Conservation (phyloP, 345 rosid genomes). For the Laguncularia racemosa region DNA sequence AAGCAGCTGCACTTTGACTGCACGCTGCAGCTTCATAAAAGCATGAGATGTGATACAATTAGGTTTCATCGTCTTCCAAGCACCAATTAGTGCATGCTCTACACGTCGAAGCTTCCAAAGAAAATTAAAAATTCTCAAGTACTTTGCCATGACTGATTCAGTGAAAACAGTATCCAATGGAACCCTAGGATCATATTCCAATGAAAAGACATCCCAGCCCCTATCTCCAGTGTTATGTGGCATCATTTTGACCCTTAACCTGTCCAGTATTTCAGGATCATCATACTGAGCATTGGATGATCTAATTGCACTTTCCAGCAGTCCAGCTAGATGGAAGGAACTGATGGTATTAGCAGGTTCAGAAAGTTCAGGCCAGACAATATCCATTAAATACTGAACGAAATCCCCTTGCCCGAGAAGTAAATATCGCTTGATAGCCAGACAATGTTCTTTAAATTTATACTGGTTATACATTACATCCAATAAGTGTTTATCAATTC, state of each 20-base stretch:
- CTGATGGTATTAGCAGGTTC: slow-evolving; percentile 97
- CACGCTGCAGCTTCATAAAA: slow-evolving; percentile 60
- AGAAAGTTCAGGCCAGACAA: slow-evolving; percentile 86
- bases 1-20: slow-evolving; percentile 69
- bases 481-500: slow-evolving; percentile 85
- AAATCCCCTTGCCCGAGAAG: slow-evolving; percentile 98
- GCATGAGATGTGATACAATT: slow-evolving; percentile 82
- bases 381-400: slow-evolving; percentile 93
- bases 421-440: slow-evolving; percentile 88
- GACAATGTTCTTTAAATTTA: slow-evolving; percentile 90
- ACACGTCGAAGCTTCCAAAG: slow-evolving; percentile 95
- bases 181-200: slow-evolving; percentile 91
- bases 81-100: slow-evolving; percentile 93
- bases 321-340: slow-evolving; percentile 89
- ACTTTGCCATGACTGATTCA: slow-evolving; percentile 74
- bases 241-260: slow-evolving; percentile 92
- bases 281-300: slow-evolving; percentile 99
- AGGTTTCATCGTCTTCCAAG: slow-evolving; percentile 99
- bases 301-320: slow-evolving; percentile 84
- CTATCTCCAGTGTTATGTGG: slow-evolving; percentile 84
- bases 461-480: slow-evolving; percentile 78
- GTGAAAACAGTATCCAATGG: slow-evolving; percentile 93
- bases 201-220: slow-evolving; percentile 98
- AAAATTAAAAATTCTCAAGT: slow-evolving; percentile 85
- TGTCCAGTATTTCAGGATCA: slow-evolving; percentile 81